Conservation (phyloP, 2,329 filamentous ascomycete genomes). For the Fusarium sublunatum region DNA sequence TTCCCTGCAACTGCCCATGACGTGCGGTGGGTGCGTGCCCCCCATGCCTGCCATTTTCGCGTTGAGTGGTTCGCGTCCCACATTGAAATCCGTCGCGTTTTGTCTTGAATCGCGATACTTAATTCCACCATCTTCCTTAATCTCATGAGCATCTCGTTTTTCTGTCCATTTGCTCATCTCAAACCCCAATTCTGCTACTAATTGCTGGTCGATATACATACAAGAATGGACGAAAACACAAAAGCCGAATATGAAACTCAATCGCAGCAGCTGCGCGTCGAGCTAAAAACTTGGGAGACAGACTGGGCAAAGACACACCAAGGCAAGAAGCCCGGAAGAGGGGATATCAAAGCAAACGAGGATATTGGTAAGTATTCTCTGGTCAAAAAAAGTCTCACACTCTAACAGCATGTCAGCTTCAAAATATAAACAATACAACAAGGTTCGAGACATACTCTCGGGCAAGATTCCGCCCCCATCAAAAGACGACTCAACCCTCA, state of each 20-base stretch:
- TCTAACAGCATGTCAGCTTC: slow-evolving; percentile 58
- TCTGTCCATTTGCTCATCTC: not conserved
- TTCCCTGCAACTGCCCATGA: slow-evolving; percentile 35
- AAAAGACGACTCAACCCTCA: slow-evolving; percentile 51
- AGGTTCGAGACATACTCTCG: slow-evolving; percentile 67
- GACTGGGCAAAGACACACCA: slow-evolving; percentile 70
- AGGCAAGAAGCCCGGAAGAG: slow-evolving; percentile 75
- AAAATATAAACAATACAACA: slow-evolving; percentile 83
- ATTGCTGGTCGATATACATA: not conserved
- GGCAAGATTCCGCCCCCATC: slow-evolving; percentile 61
- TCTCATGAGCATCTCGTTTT: slow-evolving; percentile 10
- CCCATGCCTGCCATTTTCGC: slow-evolving; percentile 29
- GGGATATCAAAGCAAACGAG: slow-evolving; percentile 80
- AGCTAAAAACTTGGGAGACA: slow-evolving; percentile 80
- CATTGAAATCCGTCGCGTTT: slow-evolving; percentile 32
- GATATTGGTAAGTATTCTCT: slow-evolving; percentile 69
- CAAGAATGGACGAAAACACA: slow-evolving; percentile 60
- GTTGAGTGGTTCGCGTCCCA: slow-evolving; percentile 43
- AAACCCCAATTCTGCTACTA: not conserved
- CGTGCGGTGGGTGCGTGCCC: slow-evolving; percentile 10
- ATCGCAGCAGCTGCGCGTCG: slow-evolving; percentile 68
- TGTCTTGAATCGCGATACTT: slow-evolving; percentile 31
- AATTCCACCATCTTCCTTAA: slow-evolving; percentile 12
- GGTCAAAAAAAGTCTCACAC: not conserved
- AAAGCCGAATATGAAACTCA: slow-evolving; percentile 61